Evolutionary conservation across 1,284 basidiomycete species (phyloP), one percentile per base, ranked within the genome.

Genomic region (Pascua guehoae): DNA sequence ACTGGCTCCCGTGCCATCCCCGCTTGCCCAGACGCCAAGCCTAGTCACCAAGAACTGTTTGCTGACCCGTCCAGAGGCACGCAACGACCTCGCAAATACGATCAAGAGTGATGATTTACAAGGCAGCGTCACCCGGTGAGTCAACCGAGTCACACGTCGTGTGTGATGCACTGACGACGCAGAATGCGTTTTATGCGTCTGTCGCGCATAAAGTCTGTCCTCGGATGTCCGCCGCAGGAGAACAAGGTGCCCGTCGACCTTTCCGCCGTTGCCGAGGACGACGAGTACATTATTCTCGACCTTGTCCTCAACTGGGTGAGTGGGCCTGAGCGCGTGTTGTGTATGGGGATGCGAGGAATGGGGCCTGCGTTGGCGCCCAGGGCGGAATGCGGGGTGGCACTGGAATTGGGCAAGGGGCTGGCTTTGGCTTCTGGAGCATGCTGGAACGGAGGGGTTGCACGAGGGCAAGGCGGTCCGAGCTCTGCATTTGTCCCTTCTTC

Each of bases 291-390:
- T 80, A 86, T 88, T 4, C 84, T 93, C 62, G 91, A 97, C 76
- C 84, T 98, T 66, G 91, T 95, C 66, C 87, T 96, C 70, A 97
- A 94, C 77, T 92, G 89, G 87, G 91, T 74, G 57, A 66, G 72
- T 64, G 24, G 24, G 24, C 24, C 24, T 32, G 12, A 10, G 32
- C 7, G 17, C 32, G 41, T 14, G n/a, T 43, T 15, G 14, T 43
- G 12, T 43, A 15, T 43, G 14, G 24, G 24, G 24, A 32, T 3
- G 24, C 4, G 7, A 32, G 24, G 24, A 32, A 32, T 32, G 24
- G 24, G 24, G 24, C 24, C 24, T 4, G 24, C 24, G 24, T 32
- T 32, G 24, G 24, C 24, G 7, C 24, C 24, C 24, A 32, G 24
- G 24, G 24, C 4, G 24, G 24, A 32, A n/a, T n/a, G n/a, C n/a